phyloP scores from a whole-genome alignment of 208 protist genomes.

The Crithidia sp. region DNA sequence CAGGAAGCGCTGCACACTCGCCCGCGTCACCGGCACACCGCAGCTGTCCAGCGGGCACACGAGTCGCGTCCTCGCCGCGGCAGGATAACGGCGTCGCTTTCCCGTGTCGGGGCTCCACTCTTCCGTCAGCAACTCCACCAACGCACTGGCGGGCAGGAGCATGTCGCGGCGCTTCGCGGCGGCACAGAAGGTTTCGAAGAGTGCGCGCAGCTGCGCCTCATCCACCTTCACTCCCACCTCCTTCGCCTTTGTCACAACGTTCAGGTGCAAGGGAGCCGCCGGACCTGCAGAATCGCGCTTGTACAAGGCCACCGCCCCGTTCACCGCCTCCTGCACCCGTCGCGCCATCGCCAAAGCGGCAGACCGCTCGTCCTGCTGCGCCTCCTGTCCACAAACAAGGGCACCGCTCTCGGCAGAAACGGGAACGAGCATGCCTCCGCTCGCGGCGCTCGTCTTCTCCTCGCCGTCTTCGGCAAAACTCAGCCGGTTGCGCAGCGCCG shows the following conservation, averaged over 20 bases:
- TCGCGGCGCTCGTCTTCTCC: not conserved
- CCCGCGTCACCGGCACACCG: conserved; percentile 60
- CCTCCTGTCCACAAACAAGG: not conserved
- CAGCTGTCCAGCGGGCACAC: conserved; percentile 69
- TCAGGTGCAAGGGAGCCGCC: not conserved
- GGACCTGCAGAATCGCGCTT: not conserved
- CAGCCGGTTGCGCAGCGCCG: conserved; percentile 13
- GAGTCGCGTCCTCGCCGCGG: conserved; percentile 14
- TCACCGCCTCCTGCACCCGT: conserved; percentile 5
- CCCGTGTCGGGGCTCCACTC: conserved; percentile 29
- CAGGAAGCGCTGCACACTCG: conserved; percentile 32
- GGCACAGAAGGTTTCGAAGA: conserved; percentile 27
- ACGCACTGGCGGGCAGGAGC: conserved; percentile 14
- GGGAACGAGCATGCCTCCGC: not conserved
- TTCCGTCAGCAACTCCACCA: conserved; percentile 32
- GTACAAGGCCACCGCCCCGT: conserved; percentile 10
- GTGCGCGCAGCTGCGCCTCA: conserved; percentile 17
- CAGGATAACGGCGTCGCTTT: conserved; percentile 41
- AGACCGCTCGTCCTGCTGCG: not conserved
- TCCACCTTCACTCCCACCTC: conserved; percentile 18
- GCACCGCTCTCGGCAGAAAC: not conserved
- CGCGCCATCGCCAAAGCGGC: conserved; percentile 7
- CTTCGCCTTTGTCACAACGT: conserved; percentile 16
- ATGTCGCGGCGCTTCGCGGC: conserved; percentile 14
- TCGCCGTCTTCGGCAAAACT: conserved; percentile 4